Percentiles rank a stretch among this genome's conserved stretches.
These are phyloP conservation scores for Sphaerobolus stellatus DNA, from an alignment of 1,284 basidiomycete genomes.

Conservation along the genomic window DNA sequence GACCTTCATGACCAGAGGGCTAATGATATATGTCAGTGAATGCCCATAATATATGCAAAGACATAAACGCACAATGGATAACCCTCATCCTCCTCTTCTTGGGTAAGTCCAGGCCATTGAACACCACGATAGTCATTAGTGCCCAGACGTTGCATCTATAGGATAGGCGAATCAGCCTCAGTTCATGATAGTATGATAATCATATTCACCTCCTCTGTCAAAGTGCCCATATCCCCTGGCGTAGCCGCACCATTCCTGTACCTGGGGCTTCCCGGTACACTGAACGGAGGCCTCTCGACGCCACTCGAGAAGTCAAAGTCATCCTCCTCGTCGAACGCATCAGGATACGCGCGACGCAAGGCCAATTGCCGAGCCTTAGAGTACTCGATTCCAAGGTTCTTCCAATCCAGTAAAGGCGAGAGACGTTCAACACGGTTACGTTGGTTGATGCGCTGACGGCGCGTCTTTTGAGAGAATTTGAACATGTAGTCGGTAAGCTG, in stretches of 20 bases:
- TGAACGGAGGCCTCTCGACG: slow-evolving; percentile 69
- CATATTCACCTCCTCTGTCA: slow-evolving; percentile 81
- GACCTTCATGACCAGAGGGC: slow-evolving; percentile 89
- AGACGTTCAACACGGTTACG: slow-evolving; percentile 95
- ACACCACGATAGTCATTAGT: slow-evolving; percentile 90
- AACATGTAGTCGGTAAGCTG: slow-evolving; percentile 74
- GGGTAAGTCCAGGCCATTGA: slow-evolving; percentile 53
- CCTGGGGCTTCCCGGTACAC: slow-evolving; percentile 85
- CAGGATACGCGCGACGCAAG: slow-evolving; percentile 91
- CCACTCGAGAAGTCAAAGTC: slow-evolving; percentile 46
- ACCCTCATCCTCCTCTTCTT: slow-evolving; percentile 85
- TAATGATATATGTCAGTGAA: slow-evolving; percentile 26
- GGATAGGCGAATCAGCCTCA: slow-evolving; percentile 5
- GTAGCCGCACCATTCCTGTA: slow-evolving; percentile 78
- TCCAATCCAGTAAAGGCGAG: slow-evolving; percentile 94
- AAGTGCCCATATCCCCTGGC: slow-evolving; percentile 89
- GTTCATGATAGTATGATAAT: too few species aligned
- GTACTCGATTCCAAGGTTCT: slow-evolving; percentile 96
- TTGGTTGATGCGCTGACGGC: slow-evolving; percentile 96
- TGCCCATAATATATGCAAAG: slow-evolving; percentile 19
- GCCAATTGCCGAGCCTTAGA: slow-evolving; percentile 93
- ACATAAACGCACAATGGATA: slow-evolving; percentile 82
- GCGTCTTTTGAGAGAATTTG: slow-evolving; percentile 83
- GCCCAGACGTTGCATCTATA: slow-evolving; percentile 77
- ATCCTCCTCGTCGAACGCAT: slow-evolving; percentile 80